Conservation (phyloP, 805 yeast species). For the Pichia nakasei region DNA sequence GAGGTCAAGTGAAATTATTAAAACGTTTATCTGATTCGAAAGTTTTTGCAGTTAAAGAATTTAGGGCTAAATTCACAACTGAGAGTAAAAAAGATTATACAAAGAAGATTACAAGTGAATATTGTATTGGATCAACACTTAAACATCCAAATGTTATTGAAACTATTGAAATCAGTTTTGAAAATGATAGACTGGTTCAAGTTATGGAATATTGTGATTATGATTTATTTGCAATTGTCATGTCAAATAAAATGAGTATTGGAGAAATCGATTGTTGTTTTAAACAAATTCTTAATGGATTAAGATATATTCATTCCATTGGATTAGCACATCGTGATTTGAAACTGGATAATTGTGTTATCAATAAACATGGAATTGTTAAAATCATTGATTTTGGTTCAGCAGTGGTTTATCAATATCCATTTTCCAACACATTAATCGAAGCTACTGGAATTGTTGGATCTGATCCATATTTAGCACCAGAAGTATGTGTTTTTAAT, state of each 20-base stretch:
- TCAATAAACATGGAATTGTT: slow-evolving; percentile 72
- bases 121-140: slow-evolving; percentile 85
- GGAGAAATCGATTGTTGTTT: slow-evolving; percentile 84
- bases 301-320: slow-evolving; percentile 69
- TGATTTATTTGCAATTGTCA: slow-evolving; percentile 88
- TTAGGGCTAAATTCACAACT: slow-evolving; percentile 62
- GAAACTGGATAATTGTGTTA: slow-evolving; percentile 88
- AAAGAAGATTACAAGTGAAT: slow-evolving; percentile 87
- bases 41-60: slow-evolving; percentile 88
- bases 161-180: slow-evolving; percentile 86
- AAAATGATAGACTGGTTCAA: slow-evolving; percentile 76
- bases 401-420: slow-evolving; percentile 85
- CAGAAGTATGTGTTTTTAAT: slow-evolving; percentile 77
- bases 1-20: slow-evolving; percentile 78
- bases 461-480: slow-evolving; percentile 84
- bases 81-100: slow-evolving; percentile 83
- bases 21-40: slow-evolving; percentile 56
- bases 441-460: slow-evolving; percentile 84
- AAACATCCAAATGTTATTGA: slow-evolving; percentile 86
- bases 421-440: slow-evolving; percentile 62
- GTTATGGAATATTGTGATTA: slow-evolving; percentile 93
- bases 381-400: slow-evolving; percentile 91
- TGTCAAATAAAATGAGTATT: slow-evolving; percentile 80
- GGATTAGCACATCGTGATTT: slow-evolving; percentile 90
- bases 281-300: slow-evolving; percentile 75